Conservation (phyloP, 1,284 basidiomycete genomes). For the Tremellales sp. region DNA sequence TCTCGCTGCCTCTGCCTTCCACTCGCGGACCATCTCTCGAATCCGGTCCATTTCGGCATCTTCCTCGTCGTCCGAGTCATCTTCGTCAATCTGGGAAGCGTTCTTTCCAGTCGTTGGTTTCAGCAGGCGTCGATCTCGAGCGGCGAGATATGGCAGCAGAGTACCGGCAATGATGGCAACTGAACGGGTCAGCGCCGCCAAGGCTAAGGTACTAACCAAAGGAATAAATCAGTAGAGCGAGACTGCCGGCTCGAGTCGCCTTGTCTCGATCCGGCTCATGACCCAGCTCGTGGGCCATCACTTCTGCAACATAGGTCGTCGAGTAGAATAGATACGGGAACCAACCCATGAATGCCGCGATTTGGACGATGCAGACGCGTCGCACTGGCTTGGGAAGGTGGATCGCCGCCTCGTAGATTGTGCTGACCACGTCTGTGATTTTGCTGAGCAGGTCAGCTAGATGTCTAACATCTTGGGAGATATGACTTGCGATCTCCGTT, state of each 20-base stretch:
- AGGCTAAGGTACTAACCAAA: constrained; percentile 56
- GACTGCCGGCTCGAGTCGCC: constrained; percentile 79
- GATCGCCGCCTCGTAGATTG: constrained; percentile 68
- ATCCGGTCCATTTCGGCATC: constrained; percentile 67
- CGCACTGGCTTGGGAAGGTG: constrained; percentile 76
- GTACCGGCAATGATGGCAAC: constrained; percentile 81
- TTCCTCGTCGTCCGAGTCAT: constrained; percentile 53
- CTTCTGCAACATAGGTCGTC: constrained; percentile 87
- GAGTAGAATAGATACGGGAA: constrained; percentile 94
- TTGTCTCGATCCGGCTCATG: constrained; percentile 69
- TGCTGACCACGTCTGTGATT: constrained; percentile 61
- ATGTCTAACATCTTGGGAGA: not conserved
- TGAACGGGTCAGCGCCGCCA: constrained; percentile 34
- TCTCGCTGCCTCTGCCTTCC: constrained; percentile 73
- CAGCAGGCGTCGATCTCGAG: constrained; percentile 70
- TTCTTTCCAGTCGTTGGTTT: constrained; percentile 52
- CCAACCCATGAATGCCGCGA: constrained; percentile 57
- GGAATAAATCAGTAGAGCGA: constrained; percentile 86
- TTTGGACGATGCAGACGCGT: constrained; percentile 76
- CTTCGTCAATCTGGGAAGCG: constrained; percentile 12
- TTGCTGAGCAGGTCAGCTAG: constrained; percentile 21
- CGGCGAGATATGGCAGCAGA: constrained; percentile 73
- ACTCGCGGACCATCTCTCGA: constrained; percentile 65
- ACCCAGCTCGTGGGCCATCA: constrained; percentile 74
- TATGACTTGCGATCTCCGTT: constrained; percentile 33